Evolutionary conservation across 805 yeast genomes (phyloP).

Genomic region (Candida fluviatilis): DNA sequence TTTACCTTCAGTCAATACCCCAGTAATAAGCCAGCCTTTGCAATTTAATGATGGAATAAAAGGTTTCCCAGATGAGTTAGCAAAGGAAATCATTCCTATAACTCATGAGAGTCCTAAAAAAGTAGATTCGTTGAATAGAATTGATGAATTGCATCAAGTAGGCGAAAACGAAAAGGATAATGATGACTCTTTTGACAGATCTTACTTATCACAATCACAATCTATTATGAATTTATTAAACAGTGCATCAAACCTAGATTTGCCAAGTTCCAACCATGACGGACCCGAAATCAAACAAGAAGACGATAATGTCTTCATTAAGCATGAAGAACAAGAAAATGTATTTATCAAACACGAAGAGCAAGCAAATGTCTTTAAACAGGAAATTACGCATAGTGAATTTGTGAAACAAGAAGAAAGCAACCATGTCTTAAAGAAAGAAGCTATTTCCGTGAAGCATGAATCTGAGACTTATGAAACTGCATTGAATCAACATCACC

Average conservation of each 20-base stretch:
- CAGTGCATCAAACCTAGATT: slow-evolving; percentile 11
- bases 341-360: not conserved
- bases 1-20: slow-evolving; percentile 16
- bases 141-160: slow-evolving; percentile 3
- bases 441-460: too few species aligned
- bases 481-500: not conserved
- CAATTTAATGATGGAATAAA: slow-evolving; percentile 40
- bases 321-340: not conserved
- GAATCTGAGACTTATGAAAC: not conserved
- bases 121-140: slow-evolving; percentile 10
- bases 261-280: not conserved
- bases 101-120: slow-evolving; percentile 5
- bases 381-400: not conserved
- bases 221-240: slow-evolving; percentile 37
- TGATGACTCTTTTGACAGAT: slow-evolving; percentile 28
- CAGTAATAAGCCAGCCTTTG: slow-evolving; percentile 19
- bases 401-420: not conserved
- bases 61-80: slow-evolving; percentile 37
- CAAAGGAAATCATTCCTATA: slow-evolving; percentile 28
- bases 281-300: slow-evolving; percentile 7
- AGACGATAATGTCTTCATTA: slow-evolving; percentile 1
- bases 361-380: not conserved
- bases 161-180: slow-evolving; percentile 9
- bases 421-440: not conserved
- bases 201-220: slow-evolving; percentile 32